Conservation (phyloP, 768 basidiomycete genomes). For the Suillus cothurnatus region DNA sequence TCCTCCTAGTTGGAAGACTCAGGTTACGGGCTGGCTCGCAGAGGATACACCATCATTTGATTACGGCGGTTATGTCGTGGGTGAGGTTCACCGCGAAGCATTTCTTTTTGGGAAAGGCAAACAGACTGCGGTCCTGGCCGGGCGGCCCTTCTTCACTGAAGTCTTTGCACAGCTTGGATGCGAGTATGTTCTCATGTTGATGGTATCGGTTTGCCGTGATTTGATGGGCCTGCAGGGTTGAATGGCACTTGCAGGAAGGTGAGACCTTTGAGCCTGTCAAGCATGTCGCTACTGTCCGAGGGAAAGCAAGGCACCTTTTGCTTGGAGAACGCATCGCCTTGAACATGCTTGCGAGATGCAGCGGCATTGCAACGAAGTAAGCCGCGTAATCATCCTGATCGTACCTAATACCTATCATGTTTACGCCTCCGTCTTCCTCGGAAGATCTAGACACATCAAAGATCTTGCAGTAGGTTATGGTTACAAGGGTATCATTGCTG, state of each 20-base stretch:
- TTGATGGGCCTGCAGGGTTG: slow-evolving; percentile 57
- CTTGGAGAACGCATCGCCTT: slow-evolving; percentile 92
- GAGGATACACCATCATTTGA: slow-evolving; percentile 98
- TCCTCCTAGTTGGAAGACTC: slow-evolving; percentile 89
- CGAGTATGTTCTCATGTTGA: slow-evolving; percentile 59
- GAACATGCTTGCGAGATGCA: slow-evolving; percentile 92
- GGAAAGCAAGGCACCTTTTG: slow-evolving; percentile 84
- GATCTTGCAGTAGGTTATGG: slow-evolving; percentile 78
- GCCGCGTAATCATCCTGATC: slow-evolving; percentile 22
- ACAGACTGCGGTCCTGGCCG: slow-evolving; percentile 79
- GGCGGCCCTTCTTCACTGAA: slow-evolving; percentile 94
- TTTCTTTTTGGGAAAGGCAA: slow-evolving; percentile 90
- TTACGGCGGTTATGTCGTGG: slow-evolving; percentile 95
- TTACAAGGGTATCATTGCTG: slow-evolving; percentile 87
- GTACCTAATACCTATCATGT: neutral
- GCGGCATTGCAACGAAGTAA: slow-evolving; percentile 95
- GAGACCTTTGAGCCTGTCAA: slow-evolving; percentile 77
- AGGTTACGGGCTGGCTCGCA: slow-evolving; percentile 79
- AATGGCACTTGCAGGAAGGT: slow-evolving; percentile 92
- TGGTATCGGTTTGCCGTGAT: neutral
- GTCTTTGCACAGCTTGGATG: slow-evolving; percentile 89
- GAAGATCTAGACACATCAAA: slow-evolving; percentile 80
- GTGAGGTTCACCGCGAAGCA: slow-evolving; percentile 84
- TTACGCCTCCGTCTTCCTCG: slow-evolving; percentile 9
- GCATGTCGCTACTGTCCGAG: slow-evolving; percentile 88